These are phyloP conservation scores for Anisodus acutangulus DNA, from an alignment of 257 asterid genomes.

Conservation along the genomic window DNA sequence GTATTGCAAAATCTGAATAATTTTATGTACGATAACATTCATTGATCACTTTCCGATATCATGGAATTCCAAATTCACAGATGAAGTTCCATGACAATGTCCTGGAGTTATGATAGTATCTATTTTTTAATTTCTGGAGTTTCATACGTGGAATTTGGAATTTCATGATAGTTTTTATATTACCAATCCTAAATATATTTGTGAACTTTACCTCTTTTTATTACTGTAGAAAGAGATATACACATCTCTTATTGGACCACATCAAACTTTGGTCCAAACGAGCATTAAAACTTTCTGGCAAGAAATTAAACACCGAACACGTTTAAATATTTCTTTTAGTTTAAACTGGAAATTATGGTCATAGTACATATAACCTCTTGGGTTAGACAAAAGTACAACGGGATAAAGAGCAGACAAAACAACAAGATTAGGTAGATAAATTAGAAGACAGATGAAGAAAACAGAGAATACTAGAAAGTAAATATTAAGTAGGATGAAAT, in stretches of 20 bases:
- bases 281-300: neutral
- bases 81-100: too few relatives aligned
- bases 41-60: too few relatives aligned
- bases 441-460: neutral
- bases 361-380: neutral
- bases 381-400: conserved; percentile 1
- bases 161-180: neutral
- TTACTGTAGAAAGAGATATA: neutral
- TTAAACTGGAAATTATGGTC: neutral
- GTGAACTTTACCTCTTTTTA: neutral
- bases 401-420: neutral
- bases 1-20: too few relatives aligned
- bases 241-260: neutral
- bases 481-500: neutral
- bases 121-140: neutral
- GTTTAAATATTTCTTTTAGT: neutral
- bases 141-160: too few relatives aligned
- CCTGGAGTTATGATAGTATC: neutral
- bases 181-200: neutral
- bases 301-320: neutral
- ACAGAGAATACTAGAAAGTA: neutral
- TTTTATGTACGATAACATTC: too few relatives aligned
- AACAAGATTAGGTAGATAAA: neutral
- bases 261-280: neutral
- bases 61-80: too few relatives aligned